Evolutionary conservation across 257 asterid species (phyloP).

Genomic region (Mitragyna speciosa): DNA sequence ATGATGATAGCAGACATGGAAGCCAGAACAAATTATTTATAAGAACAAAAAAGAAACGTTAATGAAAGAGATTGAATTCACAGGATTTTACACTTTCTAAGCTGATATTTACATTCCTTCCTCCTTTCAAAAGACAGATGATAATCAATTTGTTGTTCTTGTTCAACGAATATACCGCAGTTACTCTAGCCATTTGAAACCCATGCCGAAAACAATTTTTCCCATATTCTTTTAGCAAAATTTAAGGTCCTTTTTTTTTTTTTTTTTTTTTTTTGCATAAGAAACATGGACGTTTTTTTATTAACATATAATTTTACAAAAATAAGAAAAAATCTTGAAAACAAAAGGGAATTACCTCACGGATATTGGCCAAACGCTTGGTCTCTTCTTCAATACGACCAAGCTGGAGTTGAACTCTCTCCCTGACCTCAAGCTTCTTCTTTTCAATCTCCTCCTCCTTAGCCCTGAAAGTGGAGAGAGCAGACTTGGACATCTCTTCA

Average conservation of each 20-base stretch:
- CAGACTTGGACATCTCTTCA: slow-evolving; percentile 92
- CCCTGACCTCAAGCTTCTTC: slow-evolving; percentile 86
- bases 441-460: slow-evolving; percentile 98
- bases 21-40: background rate
- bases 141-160: background rate
- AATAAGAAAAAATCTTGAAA: background rate
- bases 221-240: background rate
- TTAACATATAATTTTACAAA: slow-evolving; percentile 3
- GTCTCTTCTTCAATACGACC: slow-evolving; percentile 98
- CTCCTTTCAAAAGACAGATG: background rate
- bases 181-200: background rate
- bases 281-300: background rate
- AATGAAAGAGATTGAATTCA: background rate
- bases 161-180: background rate
- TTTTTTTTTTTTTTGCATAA: background rate
- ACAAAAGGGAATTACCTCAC: slow-evolving; percentile 52
- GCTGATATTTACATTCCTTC: background rate
- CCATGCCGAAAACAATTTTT: background rate
- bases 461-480: slow-evolving; percentile 82
- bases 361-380: slow-evolving; percentile 74
- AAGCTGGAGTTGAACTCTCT: slow-evolving; percentile 84
- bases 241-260: too few relatives aligned
- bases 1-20: background rate
- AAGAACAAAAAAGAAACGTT: background rate
- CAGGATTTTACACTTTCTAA: background rate